Base-by-base conservation (phyloP, 345 rosid genomes). In the Diplotaxis tenuifolia region DNA sequence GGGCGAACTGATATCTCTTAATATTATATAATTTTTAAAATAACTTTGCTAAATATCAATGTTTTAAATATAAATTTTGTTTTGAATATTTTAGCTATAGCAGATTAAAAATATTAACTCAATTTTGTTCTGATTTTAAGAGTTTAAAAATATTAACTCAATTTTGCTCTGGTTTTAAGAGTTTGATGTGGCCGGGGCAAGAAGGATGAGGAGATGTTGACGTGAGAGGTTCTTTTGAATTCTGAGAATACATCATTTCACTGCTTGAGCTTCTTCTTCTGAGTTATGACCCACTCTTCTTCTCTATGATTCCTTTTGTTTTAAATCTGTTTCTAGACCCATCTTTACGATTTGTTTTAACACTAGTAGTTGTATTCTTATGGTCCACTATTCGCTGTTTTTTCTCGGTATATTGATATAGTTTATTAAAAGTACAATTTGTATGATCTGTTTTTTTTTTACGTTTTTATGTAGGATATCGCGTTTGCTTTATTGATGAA, bases 191-290 rank as follows among this genome's bases (percentile, higher is more conserved):
- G 68, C 38, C 23, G 62, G 36, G 68, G 34, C 68, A 74, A 50
- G 8, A 50, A 74, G 73, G 78, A 67, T 60, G 53, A 75, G 68
- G 7, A 1, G 69, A 68, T 61, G 50, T 68, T 40, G 69, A 75
- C 74, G 16, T 75, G 63, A 75, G 64, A 34, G 79, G 79, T 68
- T 57, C 55, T 50, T 25, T 2, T 3, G 23, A 42, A 57, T 34
- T 50, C 29, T 3, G 23, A 42, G 63, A 52, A 68, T 61, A 36
- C 63, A 34, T 27, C 74, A 75, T 75, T 64, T 14, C 74, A 68
- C 79, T 61, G 79, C 79, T 75, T 68, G 79, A 69, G 60, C 47
- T 74, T 74, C 78, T 61, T 61, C 68, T 36, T 62, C 38, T 75
- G 16, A 31, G 36, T 47, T 67, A 74, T 74, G 73, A 67, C 73